A percentile compares a stretch with the other conserved stretches of the same genome.
phyloP scores from a whole-genome alignment of 1,284 basidiomycete genomes.

The Schizopora paradoxa region DNA sequence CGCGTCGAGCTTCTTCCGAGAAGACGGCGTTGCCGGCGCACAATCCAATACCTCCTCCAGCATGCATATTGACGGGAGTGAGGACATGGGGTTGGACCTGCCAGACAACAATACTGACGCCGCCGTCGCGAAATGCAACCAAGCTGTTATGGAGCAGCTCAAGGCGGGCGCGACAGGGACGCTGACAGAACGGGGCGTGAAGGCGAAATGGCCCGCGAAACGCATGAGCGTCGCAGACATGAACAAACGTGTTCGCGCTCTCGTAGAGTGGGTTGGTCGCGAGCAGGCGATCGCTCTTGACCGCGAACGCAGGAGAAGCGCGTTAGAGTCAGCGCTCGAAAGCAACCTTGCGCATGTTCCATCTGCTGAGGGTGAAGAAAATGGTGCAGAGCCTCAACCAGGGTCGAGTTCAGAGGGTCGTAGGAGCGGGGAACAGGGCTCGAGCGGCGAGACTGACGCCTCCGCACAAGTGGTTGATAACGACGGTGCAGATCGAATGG shows the following conservation, averaged over 20 bases:
- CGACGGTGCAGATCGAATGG: constrained; percentile 7
- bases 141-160: neutral
- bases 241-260: constrained; percentile 89
- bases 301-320: constrained; percentile 61
- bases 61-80: constrained; percentile 22
- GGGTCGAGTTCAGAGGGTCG: no score
- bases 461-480: constrained; percentile 36
- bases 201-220: constrained; percentile 92
- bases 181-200: constrained; percentile 74
- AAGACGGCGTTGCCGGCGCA: constrained; percentile 5
- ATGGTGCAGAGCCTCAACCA: no score
- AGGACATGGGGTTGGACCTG: no score
- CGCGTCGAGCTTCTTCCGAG: constrained; percentile 12
- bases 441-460: neutral
- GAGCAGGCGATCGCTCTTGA: constrained; percentile 76
- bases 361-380: no score
- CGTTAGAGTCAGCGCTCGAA: constrained; percentile 40
- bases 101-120: no score
- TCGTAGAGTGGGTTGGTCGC: constrained; percentile 89
- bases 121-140: neutral
- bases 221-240: constrained; percentile 94
- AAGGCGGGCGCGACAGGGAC: constrained; percentile 10
- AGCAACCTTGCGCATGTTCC: no score
- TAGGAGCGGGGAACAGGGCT: neutral
- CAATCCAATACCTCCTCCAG: constrained; percentile 19